These are phyloP conservation scores for Colletotrichum shisoi DNA, from an alignment of 2,329 filamentous ascomycete genomes.

Conservation along the genomic window DNA sequence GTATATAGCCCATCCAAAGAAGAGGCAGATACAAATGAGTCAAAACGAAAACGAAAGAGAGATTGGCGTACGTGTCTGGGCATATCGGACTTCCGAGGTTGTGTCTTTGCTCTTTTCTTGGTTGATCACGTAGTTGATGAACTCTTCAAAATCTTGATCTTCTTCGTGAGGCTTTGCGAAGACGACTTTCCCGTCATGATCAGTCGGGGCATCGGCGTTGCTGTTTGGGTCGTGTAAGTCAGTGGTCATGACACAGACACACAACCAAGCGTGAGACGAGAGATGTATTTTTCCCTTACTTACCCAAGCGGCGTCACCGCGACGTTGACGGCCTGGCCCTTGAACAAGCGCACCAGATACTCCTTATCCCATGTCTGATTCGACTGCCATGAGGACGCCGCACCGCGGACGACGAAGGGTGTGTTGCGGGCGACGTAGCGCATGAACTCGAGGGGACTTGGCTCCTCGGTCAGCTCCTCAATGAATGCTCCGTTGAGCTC, in stretches of 20 bases:
- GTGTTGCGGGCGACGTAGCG: slow-evolving; percentile 76
- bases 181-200: slow-evolving; percentile 49
- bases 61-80: slow-evolving; percentile 69
- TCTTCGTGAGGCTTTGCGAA: slow-evolving; percentile 79
- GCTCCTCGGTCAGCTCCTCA: slow-evolving; percentile 69
- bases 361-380: slow-evolving; percentile 67
- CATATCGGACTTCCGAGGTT: slow-evolving; percentile 68
- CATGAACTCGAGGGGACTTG: slow-evolving; percentile 81
- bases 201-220: slow-evolving; percentile 63
- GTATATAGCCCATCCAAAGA: too few species aligned
- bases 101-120: slow-evolving; percentile 43
- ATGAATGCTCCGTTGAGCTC: slow-evolving; percentile 72
- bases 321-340: slow-evolving; percentile 70
- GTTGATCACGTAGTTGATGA: slow-evolving; percentile 66
- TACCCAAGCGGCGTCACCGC: slow-evolving; percentile 78
- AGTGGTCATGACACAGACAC: neutral
- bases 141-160: slow-evolving; percentile 66
- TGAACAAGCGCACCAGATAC: slow-evolving; percentile 66
- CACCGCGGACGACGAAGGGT: slow-evolving; percentile 75
- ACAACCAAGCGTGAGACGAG: neutral
- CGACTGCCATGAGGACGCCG: slow-evolving; percentile 70
- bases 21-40: neutral
- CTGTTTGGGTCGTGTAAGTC: slow-evolving; percentile 41
- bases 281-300: slow-evolving; percentile 36
- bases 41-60: neutral